Evolutionary conservation across 176 grass and related monocot species (phyloP).

Genomic region (Triticum turgidum): DNA sequence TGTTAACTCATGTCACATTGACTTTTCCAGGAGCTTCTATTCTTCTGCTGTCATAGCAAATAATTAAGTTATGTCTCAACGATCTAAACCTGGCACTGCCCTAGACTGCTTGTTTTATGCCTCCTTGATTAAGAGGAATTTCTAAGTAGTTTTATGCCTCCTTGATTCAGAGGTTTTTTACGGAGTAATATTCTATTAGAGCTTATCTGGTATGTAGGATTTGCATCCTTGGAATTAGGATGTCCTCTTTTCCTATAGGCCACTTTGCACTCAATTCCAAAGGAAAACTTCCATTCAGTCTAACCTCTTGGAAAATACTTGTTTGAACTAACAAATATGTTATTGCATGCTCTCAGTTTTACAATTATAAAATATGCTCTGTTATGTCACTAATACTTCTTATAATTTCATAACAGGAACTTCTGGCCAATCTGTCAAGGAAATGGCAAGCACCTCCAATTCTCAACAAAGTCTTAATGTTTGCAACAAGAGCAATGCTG

Average conservation of each 20-base stretch:
- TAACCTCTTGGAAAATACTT: background rate
- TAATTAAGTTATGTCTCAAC: background rate
- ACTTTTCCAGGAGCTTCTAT: background rate
- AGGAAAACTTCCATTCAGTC: background rate
- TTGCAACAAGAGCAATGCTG: background rate
- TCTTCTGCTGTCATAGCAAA: background rate
- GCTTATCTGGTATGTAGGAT: background rate
- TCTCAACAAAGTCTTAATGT: background rate
- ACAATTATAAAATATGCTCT: background rate
- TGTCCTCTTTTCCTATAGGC: too few species aligned
- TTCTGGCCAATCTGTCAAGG: constrained; percentile 3
- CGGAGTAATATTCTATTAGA: background rate
- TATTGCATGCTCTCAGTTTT: background rate
- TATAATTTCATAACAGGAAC: background rate
- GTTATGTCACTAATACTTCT: background rate
- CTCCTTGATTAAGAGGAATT: background rate
- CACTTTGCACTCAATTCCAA: too few species aligned
- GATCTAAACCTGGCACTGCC: background rate
- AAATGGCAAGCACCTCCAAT: background rate
- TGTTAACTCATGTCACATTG: background rate
- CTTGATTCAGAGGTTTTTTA: too few species aligned
- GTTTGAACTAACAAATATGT: background rate
- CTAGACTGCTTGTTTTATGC: background rate
- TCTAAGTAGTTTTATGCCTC: background rate
- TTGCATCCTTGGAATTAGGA: background rate